These are phyloP conservation scores for Talaromyces borbonicus DNA, from an alignment of 495 filamentous ascomycete species.

Conservation along the genomic window DNA sequence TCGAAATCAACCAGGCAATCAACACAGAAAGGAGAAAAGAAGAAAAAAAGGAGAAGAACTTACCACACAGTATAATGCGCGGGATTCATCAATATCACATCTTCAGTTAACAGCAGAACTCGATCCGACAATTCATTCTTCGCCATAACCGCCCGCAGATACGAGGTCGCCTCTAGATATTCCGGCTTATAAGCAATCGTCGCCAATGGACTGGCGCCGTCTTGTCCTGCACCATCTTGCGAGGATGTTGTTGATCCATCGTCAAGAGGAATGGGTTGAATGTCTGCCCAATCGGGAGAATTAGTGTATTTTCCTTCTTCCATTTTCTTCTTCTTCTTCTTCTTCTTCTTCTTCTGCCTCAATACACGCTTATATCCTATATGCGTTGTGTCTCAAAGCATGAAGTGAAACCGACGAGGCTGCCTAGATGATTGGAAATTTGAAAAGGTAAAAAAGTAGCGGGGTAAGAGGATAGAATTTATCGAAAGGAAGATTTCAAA, in stretches of 20 bases:
- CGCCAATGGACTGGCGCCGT: conserved; percentile 59
- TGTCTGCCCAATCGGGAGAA: conserved; percentile 72
- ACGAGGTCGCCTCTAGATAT: conserved; percentile 80
- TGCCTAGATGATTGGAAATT: not conserved
- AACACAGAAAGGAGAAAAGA: too few relatives aligned
- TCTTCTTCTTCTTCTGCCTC: too few relatives aligned
- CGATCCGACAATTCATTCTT: conserved; percentile 71
- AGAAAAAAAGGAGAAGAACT: conserved; percentile 8
- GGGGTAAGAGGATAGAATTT: conserved; percentile 38
- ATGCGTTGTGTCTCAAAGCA: too few relatives aligned
- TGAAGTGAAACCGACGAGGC: too few relatives aligned
- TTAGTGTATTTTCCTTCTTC: conserved; percentile 43
- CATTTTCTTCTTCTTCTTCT: not conserved
- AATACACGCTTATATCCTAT: too few relatives aligned
- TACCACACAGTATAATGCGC: conserved; percentile 97
- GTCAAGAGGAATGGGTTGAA: conserved; percentile 72
- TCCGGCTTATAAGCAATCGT: conserved; percentile 78
- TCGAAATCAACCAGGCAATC: not conserved
- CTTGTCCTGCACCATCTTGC: conserved; percentile 27
- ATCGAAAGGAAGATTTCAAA: not conserved
- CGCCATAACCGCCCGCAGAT: conserved; percentile 90
- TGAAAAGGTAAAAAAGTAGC: not conserved
- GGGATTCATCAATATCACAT: conserved; percentile 85
- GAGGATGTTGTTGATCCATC: too few relatives aligned
- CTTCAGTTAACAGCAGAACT: conserved; percentile 71